Evolutionary conservation across 306 rosid species (phyloP), one percentile per base, ranked within the genome.

Genomic region (Alnus glutinosa): DNA sequence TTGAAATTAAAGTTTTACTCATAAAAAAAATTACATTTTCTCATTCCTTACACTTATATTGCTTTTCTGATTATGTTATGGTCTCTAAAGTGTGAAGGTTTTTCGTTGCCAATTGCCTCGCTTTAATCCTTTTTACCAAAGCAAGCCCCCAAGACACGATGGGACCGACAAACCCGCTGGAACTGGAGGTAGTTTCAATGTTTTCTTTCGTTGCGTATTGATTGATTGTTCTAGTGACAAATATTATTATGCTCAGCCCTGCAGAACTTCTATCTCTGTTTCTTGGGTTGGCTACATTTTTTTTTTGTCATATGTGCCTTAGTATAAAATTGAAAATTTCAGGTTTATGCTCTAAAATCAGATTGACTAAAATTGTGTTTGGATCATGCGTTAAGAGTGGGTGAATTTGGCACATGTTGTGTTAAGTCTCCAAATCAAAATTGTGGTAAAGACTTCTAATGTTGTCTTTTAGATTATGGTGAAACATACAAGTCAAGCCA

Each of bases 51-150:
- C 30, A 34, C 61, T 76, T 76, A 62, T 37, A 50, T 42, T 16
- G 3, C 46, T 59, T 81, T 71, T 72, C 85, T 82, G 77, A 82
- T 81, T 75, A 7, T 74, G 77, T 49, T 15, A 51, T 86, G 49
- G 6, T 79, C 83, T 88, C 80, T 63, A 44, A 74, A 94, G 98
- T 85, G 97, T 92, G 89, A 92, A 94, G 95, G 97, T 91, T 74
- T 91, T 91, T 64, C 92, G 97, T 51, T 82, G 91, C 82, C 97
- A 92, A 73, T 77, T 95, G 75, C 90, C 94, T 4, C 87, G 81
- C 0, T 0, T 3, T 18, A 94, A 94, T 88, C 90, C 97, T 7
- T 92, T 94, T 81, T 94, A 92, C 89, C 80, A 86, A 5, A 81
- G 87, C 13, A 91, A 92, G 52, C 66, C 85, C 44, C 98, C 91